Evolutionary conservation across 164 flowering plant genomes (phyloP).

Genomic region (Berberis vulgaris): DNA sequence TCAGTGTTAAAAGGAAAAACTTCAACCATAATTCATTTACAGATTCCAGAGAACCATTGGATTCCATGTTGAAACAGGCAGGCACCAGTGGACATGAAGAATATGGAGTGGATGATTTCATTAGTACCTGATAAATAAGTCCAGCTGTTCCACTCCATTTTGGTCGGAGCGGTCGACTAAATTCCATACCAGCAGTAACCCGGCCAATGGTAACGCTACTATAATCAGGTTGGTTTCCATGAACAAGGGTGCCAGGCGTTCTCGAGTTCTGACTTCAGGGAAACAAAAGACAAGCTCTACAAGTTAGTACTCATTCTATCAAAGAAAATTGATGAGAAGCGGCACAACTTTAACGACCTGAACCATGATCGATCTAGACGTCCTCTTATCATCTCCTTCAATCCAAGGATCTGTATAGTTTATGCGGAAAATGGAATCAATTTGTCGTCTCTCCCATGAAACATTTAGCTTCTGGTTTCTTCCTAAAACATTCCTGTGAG

Average conservation of each 20-base stretch:
- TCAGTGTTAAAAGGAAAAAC: too few relatives aligned
- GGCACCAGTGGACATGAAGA: too few relatives aligned
- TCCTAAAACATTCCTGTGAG: slow-evolving; percentile 91
- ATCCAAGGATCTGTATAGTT: slow-evolving; percentile 98
- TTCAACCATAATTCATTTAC: too few relatives aligned
- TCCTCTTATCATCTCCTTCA: slow-evolving; percentile 96
- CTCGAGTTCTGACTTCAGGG: slow-evolving; percentile 60
- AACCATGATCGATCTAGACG: slow-evolving; percentile 83
- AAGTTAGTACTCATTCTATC: neutral
- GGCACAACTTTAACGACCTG: slow-evolving; percentile 42
- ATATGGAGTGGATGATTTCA: too few relatives aligned
- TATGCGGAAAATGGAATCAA: slow-evolving; percentile 83
- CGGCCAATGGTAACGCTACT: slow-evolving; percentile 69
- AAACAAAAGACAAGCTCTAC: neutral
- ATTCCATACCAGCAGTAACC: slow-evolving; percentile 84
- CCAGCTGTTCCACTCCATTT: slow-evolving; percentile 98
- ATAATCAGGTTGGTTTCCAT: slow-evolving; percentile 62
- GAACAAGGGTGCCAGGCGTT: slow-evolving; percentile 88
- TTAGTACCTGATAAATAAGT: slow-evolving; percentile 72
- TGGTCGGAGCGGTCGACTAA: slow-evolving; percentile 83
- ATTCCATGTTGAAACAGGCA: too few relatives aligned
- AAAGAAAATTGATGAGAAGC: neutral
- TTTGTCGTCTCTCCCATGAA: slow-evolving; percentile 89
- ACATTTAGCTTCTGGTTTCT: slow-evolving; percentile 90
- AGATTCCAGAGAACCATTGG: too few relatives aligned